Percentiles rank a stretch among this genome's conserved stretches.
Evolutionary conservation across 1,139 yeast genomes (phyloP).

Genomic region (Geotrichum histeridarum): DNA sequence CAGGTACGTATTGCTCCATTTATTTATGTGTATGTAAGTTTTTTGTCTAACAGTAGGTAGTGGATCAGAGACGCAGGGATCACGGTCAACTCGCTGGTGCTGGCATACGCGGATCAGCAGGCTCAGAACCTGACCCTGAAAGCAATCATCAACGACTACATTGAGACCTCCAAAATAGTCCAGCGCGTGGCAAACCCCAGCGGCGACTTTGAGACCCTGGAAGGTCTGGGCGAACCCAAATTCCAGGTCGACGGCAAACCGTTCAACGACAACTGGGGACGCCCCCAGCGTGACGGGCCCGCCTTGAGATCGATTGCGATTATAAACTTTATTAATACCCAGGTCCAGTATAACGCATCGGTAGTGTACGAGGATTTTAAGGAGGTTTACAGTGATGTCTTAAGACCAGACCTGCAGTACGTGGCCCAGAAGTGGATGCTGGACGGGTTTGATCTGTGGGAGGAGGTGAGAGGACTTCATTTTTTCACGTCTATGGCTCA

Average conservation of each 20-base stretch:
- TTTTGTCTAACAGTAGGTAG: background rate
- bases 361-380: slow-evolving; percentile 24
- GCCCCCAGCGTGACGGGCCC: slow-evolving; percentile 96
- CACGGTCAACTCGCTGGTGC: slow-evolving; percentile 62
- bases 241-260: slow-evolving; percentile 61
- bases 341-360: slow-evolving; percentile 35
- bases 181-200: slow-evolving; percentile 67
- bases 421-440: slow-evolving; percentile 58
- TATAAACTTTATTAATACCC: slow-evolving; percentile 48
- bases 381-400: slow-evolving; percentile 39
- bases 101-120: slow-evolving; percentile 44
- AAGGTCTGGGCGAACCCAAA: slow-evolving; percentile 86
- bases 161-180: slow-evolving; percentile 51
- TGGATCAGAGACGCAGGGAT: slow-evolving; percentile 92
- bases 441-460: slow-evolving; percentile 89
- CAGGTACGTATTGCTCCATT: slow-evolving; percentile 37
- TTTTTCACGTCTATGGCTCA: slow-evolving; percentile 76
- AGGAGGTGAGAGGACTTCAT: slow-evolving; percentile 70
- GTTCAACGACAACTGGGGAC: slow-evolving; percentile 75
- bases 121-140: slow-evolving; percentile 34
- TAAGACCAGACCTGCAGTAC: slow-evolving; percentile 69
- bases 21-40: too few relatives aligned
- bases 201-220: slow-evolving; percentile 50
- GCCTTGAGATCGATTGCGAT: slow-evolving; percentile 70
- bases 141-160: slow-evolving; percentile 51